Evolutionary conservation across 2,329 filamentous ascomycete genomes (phyloP), one percentile per base, ranked within the genome.

Genomic region (Ceratocystis albifundus): DNA sequence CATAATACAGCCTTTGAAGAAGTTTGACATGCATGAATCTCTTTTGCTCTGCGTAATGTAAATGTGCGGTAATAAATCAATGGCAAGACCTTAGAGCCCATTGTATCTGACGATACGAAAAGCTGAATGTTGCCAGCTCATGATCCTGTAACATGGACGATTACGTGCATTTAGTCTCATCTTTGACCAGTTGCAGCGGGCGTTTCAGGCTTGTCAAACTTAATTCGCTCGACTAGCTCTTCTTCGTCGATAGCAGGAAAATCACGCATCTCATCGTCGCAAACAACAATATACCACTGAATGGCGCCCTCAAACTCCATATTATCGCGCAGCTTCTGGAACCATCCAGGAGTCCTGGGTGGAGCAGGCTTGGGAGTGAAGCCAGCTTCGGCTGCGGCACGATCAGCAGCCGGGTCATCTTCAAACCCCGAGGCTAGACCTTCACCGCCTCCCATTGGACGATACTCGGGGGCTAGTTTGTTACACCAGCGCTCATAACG

Each of bases 271-370:
- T 84, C 81, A 69, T 86, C 84, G 10, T 80, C 82, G 70, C 84
- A 86, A 17, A 85, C 81, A 7, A 87, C 83, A 1, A 87, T 75
- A 70, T 84, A 84, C 84, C 84, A 87, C 55, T 78, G 75, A 32
- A 86, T 81, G n/a, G 79, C 75, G 70, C 80, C 82, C 1, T 75
- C 80, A n/a, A 75, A 75, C 74, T 86, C 80, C 68, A 87, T 70
- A 69, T 81, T 76, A 71, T 84, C 81, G 41, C 83, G 78, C 71
- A 87, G 74, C 71, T 77, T 79, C 71, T 80, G 78, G 57, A 87
- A 76, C 84, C 84, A 87, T 48, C 72, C 72, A 32, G 71, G 69
- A 59, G 75, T 76, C 66, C 74, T 74, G 64, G 70, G 72, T 17
- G 55, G 41, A 8, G 15, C 50, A n/a, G 61, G 46, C 46, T 53